Conservation (phyloP, 2,329 filamentous ascomycete species). For the Cladorrhinum sp. region DNA sequence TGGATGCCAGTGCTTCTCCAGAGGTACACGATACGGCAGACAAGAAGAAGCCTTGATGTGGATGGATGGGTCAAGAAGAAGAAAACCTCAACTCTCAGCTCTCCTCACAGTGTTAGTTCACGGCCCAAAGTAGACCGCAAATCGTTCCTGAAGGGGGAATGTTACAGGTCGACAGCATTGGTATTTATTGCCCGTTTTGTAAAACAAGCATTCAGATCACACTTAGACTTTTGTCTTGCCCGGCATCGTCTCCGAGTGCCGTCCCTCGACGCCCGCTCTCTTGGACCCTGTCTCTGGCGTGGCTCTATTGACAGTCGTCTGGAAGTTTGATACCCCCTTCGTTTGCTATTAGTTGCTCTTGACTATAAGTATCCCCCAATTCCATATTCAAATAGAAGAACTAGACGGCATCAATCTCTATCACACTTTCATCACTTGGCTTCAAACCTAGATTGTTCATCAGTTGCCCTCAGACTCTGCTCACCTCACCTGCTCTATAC, state of each 20-base stretch:
- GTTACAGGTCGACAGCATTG: not conserved
- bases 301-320: not conserved
- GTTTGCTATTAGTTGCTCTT: not conserved
- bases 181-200: not conserved
- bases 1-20: slow-evolving; percentile 29
- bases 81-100: not conserved
- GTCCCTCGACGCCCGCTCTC: not conserved
- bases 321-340: not conserved
- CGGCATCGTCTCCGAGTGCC: not conserved
- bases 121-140: not conserved
- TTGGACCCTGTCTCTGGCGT: not conserved
- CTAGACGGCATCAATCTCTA: no score
- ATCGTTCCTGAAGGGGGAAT: not conserved
- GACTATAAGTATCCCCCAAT: not conserved
- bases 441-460: no score
- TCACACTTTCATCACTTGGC: no score
- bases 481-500: no score
- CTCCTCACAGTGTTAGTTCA: not conserved
- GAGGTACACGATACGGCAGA: not conserved
- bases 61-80: not conserved
- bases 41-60: not conserved
- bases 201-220: not conserved
- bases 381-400: not conserved
- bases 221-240: not conserved
- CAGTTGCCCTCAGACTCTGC: no score